Evolutionary conservation across 768 basidiomycete species (phyloP), one percentile per base, ranked within the genome.

Genomic region (Pisolithus orientalis): DNA sequence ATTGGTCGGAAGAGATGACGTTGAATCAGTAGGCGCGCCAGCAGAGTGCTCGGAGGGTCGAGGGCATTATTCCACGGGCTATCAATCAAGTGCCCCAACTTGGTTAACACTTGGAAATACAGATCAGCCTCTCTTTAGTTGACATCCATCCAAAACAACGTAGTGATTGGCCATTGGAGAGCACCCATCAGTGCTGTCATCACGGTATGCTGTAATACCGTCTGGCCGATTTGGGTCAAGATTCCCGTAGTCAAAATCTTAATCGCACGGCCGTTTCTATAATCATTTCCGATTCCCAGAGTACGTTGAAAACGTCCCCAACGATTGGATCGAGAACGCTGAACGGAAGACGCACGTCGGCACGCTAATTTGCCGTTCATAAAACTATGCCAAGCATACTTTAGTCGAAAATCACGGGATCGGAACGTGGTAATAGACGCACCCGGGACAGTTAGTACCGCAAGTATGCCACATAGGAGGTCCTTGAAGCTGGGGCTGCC

Each of bases 281-380:
- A 67, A 99, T 96, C 94, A 98, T 99, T 66, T 98, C 94, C 1
- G 96, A 95, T 64, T 99, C 96, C 96, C 96, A 99, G 2, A 94
- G 79, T 0, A 96, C 83, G 59, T 93, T 94, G 70, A 93, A 94
- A 0, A 97, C 94, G 66, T 99, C 96, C 6, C 96, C 96, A 13
- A 97, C 85, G 27, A 97, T 82, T 0, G 96, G 94, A 63, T 99
- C 96, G 38, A 99, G 73, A 2, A 95, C 92, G 51, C 90, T 95
- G 73, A 96, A 99, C 0, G 96, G 96, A n/a, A 99, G 71, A 21
- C 95, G 84, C 9, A 92, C 88, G 60, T 99, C 96, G 65, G 21
- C 21, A 21, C 21, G 98, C 96, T 48, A 85, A 80, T 39, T 78
- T 70, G 45, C 92, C 85, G 34, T 76, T 87, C 87, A 99, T 90